Evolutionary conservation across 768 basidiomycete genomes (phyloP).

Genomic region (Gymnopilus junonius): DNA sequence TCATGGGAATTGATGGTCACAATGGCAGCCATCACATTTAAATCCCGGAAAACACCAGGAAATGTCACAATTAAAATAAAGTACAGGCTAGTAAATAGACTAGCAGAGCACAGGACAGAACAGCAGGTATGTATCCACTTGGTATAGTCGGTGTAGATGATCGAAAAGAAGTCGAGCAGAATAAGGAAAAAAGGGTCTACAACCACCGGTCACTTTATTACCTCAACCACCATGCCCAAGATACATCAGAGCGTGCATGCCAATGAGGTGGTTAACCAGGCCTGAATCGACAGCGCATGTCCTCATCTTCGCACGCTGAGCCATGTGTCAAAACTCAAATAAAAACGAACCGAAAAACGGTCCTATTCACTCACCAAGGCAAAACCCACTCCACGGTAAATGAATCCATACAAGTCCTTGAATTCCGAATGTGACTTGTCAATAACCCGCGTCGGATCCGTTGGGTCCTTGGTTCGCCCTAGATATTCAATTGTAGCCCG

Average conservation of each 20-base stretch:
- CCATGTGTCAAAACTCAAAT: conserved; percentile 2
- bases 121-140: neutral
- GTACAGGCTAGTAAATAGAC: neutral
- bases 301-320: conserved; percentile 48
- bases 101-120: neutral
- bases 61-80: neutral
- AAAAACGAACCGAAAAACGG: neutral
- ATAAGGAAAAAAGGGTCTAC: neutral
- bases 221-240: conserved; percentile 31
- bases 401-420: conserved; percentile 50
- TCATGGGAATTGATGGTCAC: conserved; percentile 19
- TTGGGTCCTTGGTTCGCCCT: conserved; percentile 41
- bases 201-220: neutral
- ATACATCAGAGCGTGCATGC: conserved; percentile 52
- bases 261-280: conserved; percentile 43
- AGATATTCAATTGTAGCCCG: conserved; percentile 45
- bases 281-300: conserved; percentile 37
- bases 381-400: conserved; percentile 53
- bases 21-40: neutral
- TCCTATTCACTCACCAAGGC: conserved; percentile 49
- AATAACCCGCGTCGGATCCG: conserved; percentile 26
- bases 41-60: conserved; percentile 4
- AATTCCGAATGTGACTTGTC: conserved; percentile 55
- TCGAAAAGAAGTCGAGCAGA: neutral
- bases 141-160: neutral